Evolutionary conservation across 2,329 filamentous ascomycete genomes (phyloP).

Genomic region (Penicillium sp.): DNA sequence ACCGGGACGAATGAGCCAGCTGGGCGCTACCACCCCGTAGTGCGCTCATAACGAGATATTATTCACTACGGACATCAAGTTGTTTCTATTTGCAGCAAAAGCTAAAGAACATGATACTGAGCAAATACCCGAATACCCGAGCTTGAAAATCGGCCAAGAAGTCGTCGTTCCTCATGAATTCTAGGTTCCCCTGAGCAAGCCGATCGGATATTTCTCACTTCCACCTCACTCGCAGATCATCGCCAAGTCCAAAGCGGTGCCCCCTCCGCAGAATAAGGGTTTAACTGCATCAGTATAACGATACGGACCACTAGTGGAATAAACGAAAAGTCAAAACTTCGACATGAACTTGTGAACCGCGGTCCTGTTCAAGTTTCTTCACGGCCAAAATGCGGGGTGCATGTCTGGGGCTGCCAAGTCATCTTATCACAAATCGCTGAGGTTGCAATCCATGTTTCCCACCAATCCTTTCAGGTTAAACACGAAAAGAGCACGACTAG

Average conservation of each 20-base stretch:
- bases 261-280: slow-evolving; percentile 3
- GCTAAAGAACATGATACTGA: no score
- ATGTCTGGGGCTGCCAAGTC: not conserved
- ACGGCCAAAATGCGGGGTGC: slow-evolving; percentile 5
- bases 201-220: not conserved
- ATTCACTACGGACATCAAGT: no score
- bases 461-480: not conserved
- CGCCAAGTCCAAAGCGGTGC: slow-evolving; percentile 14
- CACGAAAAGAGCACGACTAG: no score
- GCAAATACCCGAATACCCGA: no score
- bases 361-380: not conserved
- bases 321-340: not conserved
- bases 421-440: not conserved
- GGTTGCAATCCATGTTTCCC: not conserved
- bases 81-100: no score
- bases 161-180: not conserved
- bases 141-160: no score
- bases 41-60: no score
- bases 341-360: not conserved
- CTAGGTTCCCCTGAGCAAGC: no score
- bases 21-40: no score
- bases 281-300: not conserved
- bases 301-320: not conserved
- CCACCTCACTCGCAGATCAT: slow-evolving; percentile 15
- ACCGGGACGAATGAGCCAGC: no score